Percentiles rank a stretch among this genome's conserved stretches.
Evolutionary conservation across 1,284 basidiomycete species (phyloP).

Genomic region (Leccinum pallidistipes): DNA sequence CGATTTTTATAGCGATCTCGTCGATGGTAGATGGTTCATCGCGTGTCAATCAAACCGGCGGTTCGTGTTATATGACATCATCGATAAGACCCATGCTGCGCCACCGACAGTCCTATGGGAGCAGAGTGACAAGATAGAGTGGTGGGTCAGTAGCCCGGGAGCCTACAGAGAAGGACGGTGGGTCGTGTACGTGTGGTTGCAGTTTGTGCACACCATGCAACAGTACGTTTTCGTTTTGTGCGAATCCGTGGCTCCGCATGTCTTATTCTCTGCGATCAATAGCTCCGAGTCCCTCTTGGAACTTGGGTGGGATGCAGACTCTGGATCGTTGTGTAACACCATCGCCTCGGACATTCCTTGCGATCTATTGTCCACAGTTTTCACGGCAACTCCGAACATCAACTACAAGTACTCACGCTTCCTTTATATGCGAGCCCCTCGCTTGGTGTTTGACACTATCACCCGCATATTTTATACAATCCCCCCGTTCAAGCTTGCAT

Average conservation of each 20-base stretch:
- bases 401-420: neutral
- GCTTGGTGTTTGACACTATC: conserved; percentile 1
- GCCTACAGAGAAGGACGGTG: neutral
- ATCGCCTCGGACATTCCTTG: neutral
- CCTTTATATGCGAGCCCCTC: neutral
- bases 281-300: neutral
- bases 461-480: conserved; percentile 3
- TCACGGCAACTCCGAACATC: too few species aligned
- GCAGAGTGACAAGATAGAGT: too few species aligned
- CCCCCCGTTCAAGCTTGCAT: neutral
- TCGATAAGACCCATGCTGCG: neutral
- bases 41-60: neutral
- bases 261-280: neutral
- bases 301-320: neutral
- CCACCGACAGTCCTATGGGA: neutral
- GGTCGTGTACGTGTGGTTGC: neutral
- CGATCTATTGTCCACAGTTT: neutral
- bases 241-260: neutral
- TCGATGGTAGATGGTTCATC: neutral
- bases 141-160: too few species aligned
- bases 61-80: neutral
- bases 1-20: neutral
- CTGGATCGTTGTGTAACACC: neutral
- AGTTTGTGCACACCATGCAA: neutral
- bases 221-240: neutral